Conservation (phyloP, 257 asterid species). For the Nicotiana benthamiana region DNA sequence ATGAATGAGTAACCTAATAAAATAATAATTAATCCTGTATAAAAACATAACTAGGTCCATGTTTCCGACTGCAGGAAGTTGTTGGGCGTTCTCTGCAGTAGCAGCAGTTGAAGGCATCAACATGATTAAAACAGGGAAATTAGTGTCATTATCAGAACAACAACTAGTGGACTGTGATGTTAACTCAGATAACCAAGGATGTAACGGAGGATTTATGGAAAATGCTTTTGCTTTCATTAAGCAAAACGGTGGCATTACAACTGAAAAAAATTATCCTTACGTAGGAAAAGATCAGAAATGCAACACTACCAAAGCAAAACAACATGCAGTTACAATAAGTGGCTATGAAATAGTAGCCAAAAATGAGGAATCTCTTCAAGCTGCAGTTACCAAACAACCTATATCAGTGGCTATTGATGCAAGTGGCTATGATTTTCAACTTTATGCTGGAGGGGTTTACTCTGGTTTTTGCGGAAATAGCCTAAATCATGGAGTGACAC, state of each 20-base stretch:
- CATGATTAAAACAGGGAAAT: slow-evolving; percentile 47
- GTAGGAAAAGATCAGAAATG: slow-evolving; percentile 31
- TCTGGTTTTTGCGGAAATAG: slow-evolving; percentile 31
- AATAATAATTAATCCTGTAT: too few relatives aligned
- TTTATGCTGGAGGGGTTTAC: slow-evolving; percentile 47
- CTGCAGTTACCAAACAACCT: slow-evolving; percentile 56
- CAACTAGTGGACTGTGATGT: slow-evolving; percentile 58
- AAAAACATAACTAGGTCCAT: too few relatives aligned
- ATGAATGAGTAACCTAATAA: not conserved
- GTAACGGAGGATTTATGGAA: slow-evolving; percentile 50
- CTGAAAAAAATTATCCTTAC: slow-evolving; percentile 43
- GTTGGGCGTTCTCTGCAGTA: slow-evolving; percentile 76
- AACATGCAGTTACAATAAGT: slow-evolving; percentile 33
- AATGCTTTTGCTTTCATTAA: slow-evolving; percentile 40
- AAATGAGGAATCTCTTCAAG: slow-evolving; percentile 34
- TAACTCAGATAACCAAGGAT: slow-evolving; percentile 30
- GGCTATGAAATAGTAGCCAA: slow-evolving; percentile 31
- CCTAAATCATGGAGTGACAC: slow-evolving; percentile 46
- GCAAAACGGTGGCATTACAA: slow-evolving; percentile 38
- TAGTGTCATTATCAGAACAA: slow-evolving; percentile 60
- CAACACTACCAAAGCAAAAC: slow-evolving; percentile 1
- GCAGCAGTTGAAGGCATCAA: slow-evolving; percentile 66
- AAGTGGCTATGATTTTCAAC: slow-evolving; percentile 28
- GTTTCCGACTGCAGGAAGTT: slow-evolving; percentile 37
- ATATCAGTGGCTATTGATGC: slow-evolving; percentile 58